These are phyloP conservation scores for Pichia sp. DNA, from an alignment of 1,139 yeast species.

Conservation along the genomic window DNA sequence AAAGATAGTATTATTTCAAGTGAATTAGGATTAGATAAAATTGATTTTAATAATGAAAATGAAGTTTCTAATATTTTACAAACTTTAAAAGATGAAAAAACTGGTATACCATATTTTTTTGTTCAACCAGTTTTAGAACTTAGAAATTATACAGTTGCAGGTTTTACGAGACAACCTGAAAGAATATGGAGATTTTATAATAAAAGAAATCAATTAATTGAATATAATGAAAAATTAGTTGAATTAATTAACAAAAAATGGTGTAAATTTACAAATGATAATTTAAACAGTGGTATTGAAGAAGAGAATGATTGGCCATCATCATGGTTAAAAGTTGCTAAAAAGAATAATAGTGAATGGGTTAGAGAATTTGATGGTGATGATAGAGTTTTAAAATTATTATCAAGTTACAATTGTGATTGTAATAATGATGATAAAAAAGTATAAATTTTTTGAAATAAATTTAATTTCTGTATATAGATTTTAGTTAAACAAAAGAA, in stretches of 20 bases:
- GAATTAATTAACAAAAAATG: slow-evolving; percentile 33
- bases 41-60: slow-evolving; percentile 24
- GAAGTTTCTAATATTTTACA: slow-evolving; percentile 6
- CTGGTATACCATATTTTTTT: slow-evolving; percentile 50
- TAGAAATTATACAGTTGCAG: slow-evolving; percentile 69
- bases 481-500: background rate
- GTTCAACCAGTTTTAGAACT: slow-evolving; percentile 72
- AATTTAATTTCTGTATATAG: background rate
- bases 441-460: no score
- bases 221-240: slow-evolving; percentile 56
- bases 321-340: slow-evolving; percentile 72
- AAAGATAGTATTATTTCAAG: slow-evolving; percentile 50
- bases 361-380: slow-evolving; percentile 69
- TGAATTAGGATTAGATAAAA: slow-evolving; percentile 37
- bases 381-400: slow-evolving; percentile 50
- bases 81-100: slow-evolving; percentile 27
- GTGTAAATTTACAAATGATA: slow-evolving; percentile 52
- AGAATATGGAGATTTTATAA: slow-evolving; percentile 76
- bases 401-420: slow-evolving; percentile 37
- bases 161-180: slow-evolving; percentile 69
- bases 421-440: background rate
- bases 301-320: slow-evolving; percentile 93
- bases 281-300: slow-evolving; percentile 46
- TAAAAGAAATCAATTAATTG: slow-evolving; percentile 64
- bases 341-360: slow-evolving; percentile 79